phyloP scores from a whole-genome alignment of 1,284 basidiomycete genomes.

The Puccinia triticina region DNA sequence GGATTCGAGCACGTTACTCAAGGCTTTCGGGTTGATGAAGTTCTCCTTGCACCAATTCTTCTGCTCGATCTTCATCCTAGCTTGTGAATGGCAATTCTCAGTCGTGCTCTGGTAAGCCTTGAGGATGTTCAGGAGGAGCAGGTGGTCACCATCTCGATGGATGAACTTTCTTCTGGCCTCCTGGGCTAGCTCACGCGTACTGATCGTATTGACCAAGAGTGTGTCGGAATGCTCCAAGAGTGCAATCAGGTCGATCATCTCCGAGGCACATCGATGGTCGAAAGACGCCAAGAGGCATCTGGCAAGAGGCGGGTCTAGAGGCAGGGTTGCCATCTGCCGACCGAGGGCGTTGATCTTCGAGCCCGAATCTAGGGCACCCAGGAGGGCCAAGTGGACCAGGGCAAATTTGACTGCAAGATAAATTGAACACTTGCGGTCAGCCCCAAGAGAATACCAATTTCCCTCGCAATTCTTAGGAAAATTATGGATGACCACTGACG shows the following conservation, averaged over 20 bases:
- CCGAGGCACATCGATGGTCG: slow-evolving; percentile 70
- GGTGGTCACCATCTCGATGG: slow-evolving; percentile 58
- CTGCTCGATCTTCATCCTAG: slow-evolving; percentile 51
- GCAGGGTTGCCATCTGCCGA: slow-evolving; percentile 76
- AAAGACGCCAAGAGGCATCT: slow-evolving; percentile 75
- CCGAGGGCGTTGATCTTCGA: slow-evolving; percentile 72
- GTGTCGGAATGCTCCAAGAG: slow-evolving; percentile 69
- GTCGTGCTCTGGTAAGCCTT: slow-evolving; percentile 64
- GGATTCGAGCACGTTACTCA: slow-evolving; percentile 56
- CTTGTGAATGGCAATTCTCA: slow-evolving; percentile 52
- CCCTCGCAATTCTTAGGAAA: neutral
- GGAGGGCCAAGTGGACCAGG: slow-evolving; percentile 72
- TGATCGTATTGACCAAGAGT: slow-evolving; percentile 62
- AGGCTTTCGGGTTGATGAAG: slow-evolving; percentile 61
- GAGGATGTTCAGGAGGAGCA: slow-evolving; percentile 58
- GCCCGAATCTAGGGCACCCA: slow-evolving; percentile 70
- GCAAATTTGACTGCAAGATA: slow-evolving; percentile 69
- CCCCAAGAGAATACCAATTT: neutral
- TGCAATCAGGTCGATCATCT: slow-evolving; percentile 78
- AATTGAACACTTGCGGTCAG: neutral
- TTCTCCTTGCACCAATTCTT: slow-evolving; percentile 79
- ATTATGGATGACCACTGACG: slow-evolving; percentile 64
- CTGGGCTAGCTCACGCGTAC: slow-evolving; percentile 62
- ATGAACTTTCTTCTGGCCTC: slow-evolving; percentile 63
- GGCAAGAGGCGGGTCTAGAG: slow-evolving; percentile 79